Evolutionary conservation across 2,329 filamentous ascomycete genomes (phyloP).

Genomic region (Rosellinia necatrix): DNA sequence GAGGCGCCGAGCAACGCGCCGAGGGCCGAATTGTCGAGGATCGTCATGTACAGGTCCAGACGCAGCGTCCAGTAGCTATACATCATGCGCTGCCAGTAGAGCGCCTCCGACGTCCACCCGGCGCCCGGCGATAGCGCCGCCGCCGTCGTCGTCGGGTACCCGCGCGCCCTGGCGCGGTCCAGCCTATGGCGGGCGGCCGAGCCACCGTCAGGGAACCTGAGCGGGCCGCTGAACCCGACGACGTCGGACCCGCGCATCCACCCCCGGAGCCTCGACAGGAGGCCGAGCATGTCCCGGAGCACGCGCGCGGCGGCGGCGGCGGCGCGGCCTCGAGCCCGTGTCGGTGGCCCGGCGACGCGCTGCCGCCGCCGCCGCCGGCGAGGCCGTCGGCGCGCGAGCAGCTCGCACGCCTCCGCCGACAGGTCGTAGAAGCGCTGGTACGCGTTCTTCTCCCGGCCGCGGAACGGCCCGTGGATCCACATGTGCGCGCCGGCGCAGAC

Average conservation of each 20-base stretch:
- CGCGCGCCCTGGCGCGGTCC: conserved; percentile 18
- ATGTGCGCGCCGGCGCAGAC: conserved; percentile 26
- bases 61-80: conserved; percentile 28
- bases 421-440: conserved; percentile 30
- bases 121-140: conserved; percentile 5
- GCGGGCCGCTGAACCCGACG: conserved; percentile 12
- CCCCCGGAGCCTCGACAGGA: conserved; percentile 17
- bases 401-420: conserved; percentile 22
- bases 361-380: background rate
- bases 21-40: conserved; percentile 24
- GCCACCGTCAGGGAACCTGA: conserved; percentile 4
- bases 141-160: conserved; percentile 23
- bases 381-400: conserved; percentile 23
- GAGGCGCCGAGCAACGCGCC: conserved; percentile 8
- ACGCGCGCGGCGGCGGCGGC: background rate
- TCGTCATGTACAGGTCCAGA: conserved; percentile 29
- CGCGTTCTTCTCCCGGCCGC: conserved; percentile 21
- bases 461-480: conserved; percentile 26
- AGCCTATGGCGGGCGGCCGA: background rate
- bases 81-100: conserved; percentile 28
- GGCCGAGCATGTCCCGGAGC: conserved; percentile 13
- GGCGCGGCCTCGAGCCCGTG: background rate
- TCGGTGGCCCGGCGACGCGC: conserved; percentile 13
- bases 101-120: conserved; percentile 21
- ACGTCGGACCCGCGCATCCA: conserved; percentile 14